A percentile compares a stretch with the other conserved stretches of the same genome.
Evolutionary conservation across 2,329 filamentous ascomycete species (phyloP).

Genomic region (Fusarium sp.): DNA sequence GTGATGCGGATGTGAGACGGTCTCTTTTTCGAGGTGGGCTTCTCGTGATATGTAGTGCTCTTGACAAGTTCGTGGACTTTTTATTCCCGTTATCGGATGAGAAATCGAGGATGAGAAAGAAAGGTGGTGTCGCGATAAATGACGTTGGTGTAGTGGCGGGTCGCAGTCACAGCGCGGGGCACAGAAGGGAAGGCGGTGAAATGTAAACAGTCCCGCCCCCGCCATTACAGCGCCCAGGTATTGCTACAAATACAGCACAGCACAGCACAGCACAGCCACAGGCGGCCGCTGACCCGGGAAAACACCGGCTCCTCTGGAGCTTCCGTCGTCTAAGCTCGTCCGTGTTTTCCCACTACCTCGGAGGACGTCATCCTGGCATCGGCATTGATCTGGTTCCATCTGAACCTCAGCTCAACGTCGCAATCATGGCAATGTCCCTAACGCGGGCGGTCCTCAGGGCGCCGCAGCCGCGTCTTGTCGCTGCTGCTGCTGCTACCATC

Average conservation of each 20-base stretch:
- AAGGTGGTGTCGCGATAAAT: conserved; percentile 15
- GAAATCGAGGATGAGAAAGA: conserved; percentile 14
- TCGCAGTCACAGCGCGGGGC: conserved; percentile 38
- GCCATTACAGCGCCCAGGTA: conserved; percentile 4
- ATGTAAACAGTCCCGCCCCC: conserved; percentile 16
- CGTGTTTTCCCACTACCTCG: conserved; percentile 39
- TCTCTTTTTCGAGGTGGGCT: conserved; percentile 3
- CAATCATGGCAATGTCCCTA: conserved; percentile 48
- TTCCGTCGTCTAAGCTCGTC: conserved; percentile 22
- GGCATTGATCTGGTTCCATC: conserved; percentile 19
- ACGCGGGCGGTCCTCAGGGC: conserved; percentile 47
- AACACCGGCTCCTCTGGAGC: conserved; percentile 30
- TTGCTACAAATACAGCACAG: neutral
- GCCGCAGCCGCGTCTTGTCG: conserved; percentile 39
- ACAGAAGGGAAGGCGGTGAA: conserved; percentile 35
- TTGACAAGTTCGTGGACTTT: neutral
- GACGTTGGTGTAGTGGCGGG: conserved; percentile 36
- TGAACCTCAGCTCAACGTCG: conserved; percentile 8
- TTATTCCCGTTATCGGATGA: neutral
- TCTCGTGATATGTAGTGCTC: neutral
- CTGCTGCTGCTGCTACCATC: conserved; percentile 31
- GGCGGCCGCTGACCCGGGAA: conserved; percentile 23
- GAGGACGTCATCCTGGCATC: conserved; percentile 42
- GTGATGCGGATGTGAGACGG: conserved; percentile 1
- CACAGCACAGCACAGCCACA: conserved; percentile 25